These are phyloP conservation scores for Clitopilus passeckerianus DNA, from an alignment of 768 basidiomycete species.

Conservation along the genomic window DNA sequence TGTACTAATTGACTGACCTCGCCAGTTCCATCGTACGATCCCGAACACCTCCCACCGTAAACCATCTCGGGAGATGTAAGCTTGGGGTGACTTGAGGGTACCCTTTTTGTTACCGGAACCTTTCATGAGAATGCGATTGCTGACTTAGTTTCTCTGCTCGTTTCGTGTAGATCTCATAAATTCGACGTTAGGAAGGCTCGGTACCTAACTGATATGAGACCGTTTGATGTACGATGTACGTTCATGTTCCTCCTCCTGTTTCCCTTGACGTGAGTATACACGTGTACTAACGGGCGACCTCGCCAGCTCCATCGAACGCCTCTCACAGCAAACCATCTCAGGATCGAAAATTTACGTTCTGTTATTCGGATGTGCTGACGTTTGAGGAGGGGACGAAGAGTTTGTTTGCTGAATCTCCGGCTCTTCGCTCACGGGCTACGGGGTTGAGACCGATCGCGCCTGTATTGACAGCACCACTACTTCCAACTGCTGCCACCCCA, in stretches of 20 bases:
- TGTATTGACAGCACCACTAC: too few species aligned
- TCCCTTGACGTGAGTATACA: too few species aligned
- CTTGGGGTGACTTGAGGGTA: too few species aligned
- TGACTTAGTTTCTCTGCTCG: too few species aligned
- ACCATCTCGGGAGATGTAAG: too few species aligned
- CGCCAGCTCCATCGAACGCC: constrained; percentile 20
- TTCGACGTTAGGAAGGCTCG: constrained; percentile 28
- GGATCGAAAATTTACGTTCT: constrained; percentile 10
- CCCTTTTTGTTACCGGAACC: too few species aligned
- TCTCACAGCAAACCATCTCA: constrained; percentile 10
- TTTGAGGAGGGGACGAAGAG: neutral
- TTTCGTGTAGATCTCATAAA: constrained; percentile 33
- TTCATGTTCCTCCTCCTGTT: constrained; percentile 4
- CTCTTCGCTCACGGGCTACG: neutral
- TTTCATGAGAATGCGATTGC: too few species aligned
- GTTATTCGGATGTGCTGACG: constrained; percentile 12
- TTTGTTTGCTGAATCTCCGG: neutral
- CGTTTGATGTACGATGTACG: constrained; percentile 57
- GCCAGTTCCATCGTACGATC: too few species aligned
- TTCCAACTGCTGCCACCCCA: too few species aligned
- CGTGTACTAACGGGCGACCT: constrained; percentile 29
- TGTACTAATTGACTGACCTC: too few species aligned
- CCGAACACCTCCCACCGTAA: too few species aligned
- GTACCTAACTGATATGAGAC: constrained; percentile 41
- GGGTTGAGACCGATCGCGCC: neutral